phyloP scores from a whole-genome alignment of 2,329 filamentous ascomycete genomes.

The Colletotrichum sublineola region DNA sequence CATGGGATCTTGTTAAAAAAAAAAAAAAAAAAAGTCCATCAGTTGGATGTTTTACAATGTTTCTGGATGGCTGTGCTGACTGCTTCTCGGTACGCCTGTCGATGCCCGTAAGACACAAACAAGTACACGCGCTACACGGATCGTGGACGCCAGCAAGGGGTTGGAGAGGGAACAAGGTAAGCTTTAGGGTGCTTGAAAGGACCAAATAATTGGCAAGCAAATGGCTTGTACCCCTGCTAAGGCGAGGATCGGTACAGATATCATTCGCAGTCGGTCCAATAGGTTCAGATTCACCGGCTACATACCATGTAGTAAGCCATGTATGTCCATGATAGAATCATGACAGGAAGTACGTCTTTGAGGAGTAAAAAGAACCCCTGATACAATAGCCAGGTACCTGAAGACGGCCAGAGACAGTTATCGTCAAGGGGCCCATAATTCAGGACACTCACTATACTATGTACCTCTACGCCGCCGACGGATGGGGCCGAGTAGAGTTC shows the following conservation, averaged over 20 bases:
- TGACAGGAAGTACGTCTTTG: background rate
- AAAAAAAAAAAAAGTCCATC: no score
- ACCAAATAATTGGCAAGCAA: background rate
- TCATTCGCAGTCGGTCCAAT: background rate
- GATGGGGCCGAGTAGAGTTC: background rate
- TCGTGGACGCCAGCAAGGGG: background rate
- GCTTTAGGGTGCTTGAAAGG: background rate
- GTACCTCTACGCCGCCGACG: no score
- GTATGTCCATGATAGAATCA: background rate
- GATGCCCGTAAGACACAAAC: background rate
- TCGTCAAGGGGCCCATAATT: background rate
- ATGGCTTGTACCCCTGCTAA: background rate
- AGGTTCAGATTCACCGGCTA: background rate
- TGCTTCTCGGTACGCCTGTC: background rate
- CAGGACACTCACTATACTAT: no score
- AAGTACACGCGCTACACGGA: background rate
- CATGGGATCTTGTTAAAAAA: no score
- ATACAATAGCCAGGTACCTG: background rate
- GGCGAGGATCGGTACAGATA: background rate
- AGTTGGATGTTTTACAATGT: background rate
- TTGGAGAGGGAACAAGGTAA: background rate
- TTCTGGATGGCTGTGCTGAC: background rate
- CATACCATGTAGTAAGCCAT: no score
- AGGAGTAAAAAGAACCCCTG: background rate
- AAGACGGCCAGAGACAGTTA: background rate